Base-by-base conservation (phyloP, 805 yeast genomes). In the Barnettozyma wickerhamii region DNA sequence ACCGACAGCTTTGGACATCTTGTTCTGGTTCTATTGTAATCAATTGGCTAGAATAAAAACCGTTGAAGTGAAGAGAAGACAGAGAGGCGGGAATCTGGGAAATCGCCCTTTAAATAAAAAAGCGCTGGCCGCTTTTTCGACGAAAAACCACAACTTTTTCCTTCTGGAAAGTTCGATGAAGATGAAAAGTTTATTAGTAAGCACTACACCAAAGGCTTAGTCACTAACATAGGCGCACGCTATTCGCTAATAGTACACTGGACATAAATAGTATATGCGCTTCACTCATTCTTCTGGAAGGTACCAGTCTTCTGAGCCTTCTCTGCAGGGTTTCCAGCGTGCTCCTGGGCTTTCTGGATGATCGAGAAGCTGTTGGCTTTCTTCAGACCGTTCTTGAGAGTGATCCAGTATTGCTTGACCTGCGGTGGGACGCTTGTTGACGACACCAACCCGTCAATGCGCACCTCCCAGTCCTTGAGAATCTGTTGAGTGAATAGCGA, bases 401-500 rank as follows among this genome's bases (percentile, higher is more conserved):
- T 56, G 35, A 67, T 60, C 83, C 87, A 80, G 40, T 47, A 57
- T 38, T 65, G 60, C 59, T 73, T 78, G 38, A 69, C 63, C 5
- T 52, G 50, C 10, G 75, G 72, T 14, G 84, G 81, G 15, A 78
- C 65, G n/a, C 66, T 52, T 32, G 81, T 75, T 41, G 77, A 74
- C 30, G 69, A 58, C 31, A 79, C 64, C 14, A 79, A 42, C 15
- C 81, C 78, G 58, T 82, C 84, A 37, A 75, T 50, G 50, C 81
- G 69, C 35, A 84, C 80, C 62, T 85, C 95, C 68, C 82, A 68
- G 38, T 72, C 68, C 65, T 83, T 79, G 58, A 87, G 68, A 24
- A 78, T 79, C 47, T 74, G 67, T 63, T 86, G 81, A 41, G 88
- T 82, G 66, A 79, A 80, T 23, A 77, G 68, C 4, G 93, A 83